phyloP scores from a whole-genome alignment of 2,329 filamentous ascomycete species.

The Cadophora sp. region DNA sequence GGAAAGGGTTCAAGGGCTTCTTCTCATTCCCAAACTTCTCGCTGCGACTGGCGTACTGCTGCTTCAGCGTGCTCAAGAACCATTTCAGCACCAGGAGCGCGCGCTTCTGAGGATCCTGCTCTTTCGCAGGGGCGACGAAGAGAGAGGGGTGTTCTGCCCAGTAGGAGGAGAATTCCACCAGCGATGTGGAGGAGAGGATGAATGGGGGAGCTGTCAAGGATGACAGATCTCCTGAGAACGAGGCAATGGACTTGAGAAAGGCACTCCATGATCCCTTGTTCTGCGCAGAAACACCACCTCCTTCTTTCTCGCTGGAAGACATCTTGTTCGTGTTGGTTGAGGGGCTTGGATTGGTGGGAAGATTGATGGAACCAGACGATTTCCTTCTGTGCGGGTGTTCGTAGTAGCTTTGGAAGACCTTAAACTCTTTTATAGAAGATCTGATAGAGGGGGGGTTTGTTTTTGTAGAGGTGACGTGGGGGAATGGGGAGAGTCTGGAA shows the following conservation, averaged over 20 bases:
- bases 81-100: conserved; percentile 91
- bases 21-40: conserved; percentile 90
- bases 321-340: conserved; percentile 30
- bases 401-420: not conserved
- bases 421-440: not conserved
- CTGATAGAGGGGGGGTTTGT: not conserved
- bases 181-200: conserved; percentile 78
- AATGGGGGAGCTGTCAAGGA: conserved; percentile 84
- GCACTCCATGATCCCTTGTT: conserved; percentile 45
- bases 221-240: conserved; percentile 82
- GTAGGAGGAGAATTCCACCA: conserved; percentile 83
- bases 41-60: conserved; percentile 77
- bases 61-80: conserved; percentile 93
- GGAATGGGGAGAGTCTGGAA: not conserved
- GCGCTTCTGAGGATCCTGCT: conserved; percentile 81
- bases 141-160: conserved; percentile 81
- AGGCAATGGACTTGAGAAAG: conserved; percentile 68
- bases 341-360: conserved; percentile 2
- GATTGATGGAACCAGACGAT: not conserved
- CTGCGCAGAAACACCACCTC: conserved; percentile 41
- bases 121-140: conserved; percentile 81
- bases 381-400: not conserved
- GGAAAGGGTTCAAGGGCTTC: conserved; percentile 95
- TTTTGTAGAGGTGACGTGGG: not conserved
- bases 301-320: conserved; percentile 43